Base-by-base conservation (phyloP, 116 monocot genomes). In the Cymodocea nodosa region DNA sequence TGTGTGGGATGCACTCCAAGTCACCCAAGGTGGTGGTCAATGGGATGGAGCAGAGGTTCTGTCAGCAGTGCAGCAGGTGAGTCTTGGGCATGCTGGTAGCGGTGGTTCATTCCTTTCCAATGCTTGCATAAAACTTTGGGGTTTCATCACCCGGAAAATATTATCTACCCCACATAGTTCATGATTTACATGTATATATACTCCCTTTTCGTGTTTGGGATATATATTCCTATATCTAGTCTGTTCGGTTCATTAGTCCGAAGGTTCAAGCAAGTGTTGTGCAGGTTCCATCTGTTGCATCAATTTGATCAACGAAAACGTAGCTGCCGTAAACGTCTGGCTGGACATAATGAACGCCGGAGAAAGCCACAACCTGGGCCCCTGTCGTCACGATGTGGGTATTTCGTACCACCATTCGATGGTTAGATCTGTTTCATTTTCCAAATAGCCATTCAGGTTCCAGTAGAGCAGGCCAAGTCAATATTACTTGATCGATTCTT, bases 41-140 rank as follows among this genome's bases (percentile, higher is more conserved):
- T 56, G 85, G 85, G 23, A 15, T 73, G 57, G n/a, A n/a, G n/a
- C n/a, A n/a, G n/a, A n/a, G n/a, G n/a, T n/a, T n/a, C n/a, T n/a
- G n/a, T n/a, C n/a, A 85, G 68, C 81, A 85, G 67, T 85, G 85
- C 68, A 85, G 85, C 85, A 80, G 85, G 85, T 85, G 7, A 52
- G 63, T 23, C 12, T 16, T 18, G n/a, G 40, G 11, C 5, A 23
- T n/a, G n/a, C n/a, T n/a, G n/a, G n/a, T n/a, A n/a, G n/a, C n/a
- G n/a, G n/a, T n/a, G n/a, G n/a, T n/a, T n/a, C n/a, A n/a, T n/a
- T n/a, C n/a, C n/a, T n/a, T n/a, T n/a, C n/a, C n/a, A n/a, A n/a
- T n/a, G n/a, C n/a, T n/a, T n/a, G n/a, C n/a, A n/a, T n/a, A n/a
- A n/a, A n/a, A n/a, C n/a, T n/a, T n/a, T n/a, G n/a, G n/a, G n/a